A percentile compares a stretch with the other conserved stretches of the same genome.
Evolutionary conservation across 352 stramenopile species (phyloP).

Genomic region (Phytophthora pseudosyringae): DNA sequence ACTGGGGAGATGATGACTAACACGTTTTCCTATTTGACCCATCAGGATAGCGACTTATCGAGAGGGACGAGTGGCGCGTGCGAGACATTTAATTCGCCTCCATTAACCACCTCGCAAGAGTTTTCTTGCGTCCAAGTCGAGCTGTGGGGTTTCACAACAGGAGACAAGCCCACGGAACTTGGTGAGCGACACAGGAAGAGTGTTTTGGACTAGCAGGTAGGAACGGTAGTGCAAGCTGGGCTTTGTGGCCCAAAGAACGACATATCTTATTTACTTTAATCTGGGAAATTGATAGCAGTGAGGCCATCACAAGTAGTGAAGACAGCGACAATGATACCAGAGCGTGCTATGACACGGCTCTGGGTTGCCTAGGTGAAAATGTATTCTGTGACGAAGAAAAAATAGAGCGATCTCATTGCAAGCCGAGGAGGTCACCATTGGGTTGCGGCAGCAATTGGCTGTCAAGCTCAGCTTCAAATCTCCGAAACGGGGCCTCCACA

Average conservation of each 20-base stretch:
- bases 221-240: neutral
- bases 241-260: constrained; percentile 12
- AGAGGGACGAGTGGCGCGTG: constrained; percentile 84
- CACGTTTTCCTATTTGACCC: constrained; percentile 8
- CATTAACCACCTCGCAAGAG: constrained; percentile 77
- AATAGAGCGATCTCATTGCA: constrained; percentile 25
- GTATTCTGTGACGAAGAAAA: constrained; percentile 20
- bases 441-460: constrained; percentile 34
- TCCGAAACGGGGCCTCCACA: constrained; percentile 41
- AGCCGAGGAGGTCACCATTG: constrained; percentile 9
- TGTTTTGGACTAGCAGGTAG: constrained; percentile 65
- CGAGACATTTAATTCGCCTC: constrained; percentile 88
- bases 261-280: constrained; percentile 45
- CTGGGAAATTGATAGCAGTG: constrained; percentile 15
- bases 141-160: constrained; percentile 84
- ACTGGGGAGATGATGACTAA: neutral
- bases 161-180: constrained; percentile 50
- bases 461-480: constrained; percentile 41
- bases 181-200: constrained; percentile 61
- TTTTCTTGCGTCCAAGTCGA: constrained; percentile 87
- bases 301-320: constrained; percentile 18
- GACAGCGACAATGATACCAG: constrained; percentile 5
- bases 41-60: constrained; percentile 85
- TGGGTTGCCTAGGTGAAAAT: constrained; percentile 11
- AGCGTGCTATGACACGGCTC: neutral